These are phyloP conservation scores for Solanum phureja DNA, from an alignment of 257 asterid genomes.

Conservation along the genomic window DNA sequence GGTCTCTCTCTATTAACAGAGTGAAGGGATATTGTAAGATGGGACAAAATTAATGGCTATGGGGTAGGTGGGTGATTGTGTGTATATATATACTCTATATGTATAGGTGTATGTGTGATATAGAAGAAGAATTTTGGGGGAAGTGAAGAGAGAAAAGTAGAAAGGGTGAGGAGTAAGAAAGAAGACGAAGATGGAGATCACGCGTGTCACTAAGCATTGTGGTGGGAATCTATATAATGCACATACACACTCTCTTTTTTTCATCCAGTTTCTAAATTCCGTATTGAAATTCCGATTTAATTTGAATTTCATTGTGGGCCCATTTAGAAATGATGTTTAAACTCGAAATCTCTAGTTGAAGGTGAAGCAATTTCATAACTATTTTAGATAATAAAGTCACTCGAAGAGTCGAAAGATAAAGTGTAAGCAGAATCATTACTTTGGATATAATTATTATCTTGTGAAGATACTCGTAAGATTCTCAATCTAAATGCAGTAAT, in stretches of 20 bases:
- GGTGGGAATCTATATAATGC: not conserved
- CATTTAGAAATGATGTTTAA: rapidly evolving
- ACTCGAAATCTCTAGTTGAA: rapidly evolving
- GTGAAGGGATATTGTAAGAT: not conserved
- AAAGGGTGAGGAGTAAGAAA: not conserved
- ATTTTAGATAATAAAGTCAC: too few relatives aligned
- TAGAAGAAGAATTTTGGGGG: not conserved
- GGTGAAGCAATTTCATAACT: rapidly evolving
- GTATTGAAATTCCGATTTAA: rapidly evolving
- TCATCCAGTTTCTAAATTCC: rapidly evolving
- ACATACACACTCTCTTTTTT: not conserved
- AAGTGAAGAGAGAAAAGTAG: not conserved
- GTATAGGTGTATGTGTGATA: not conserved
- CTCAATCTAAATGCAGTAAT: too few relatives aligned
- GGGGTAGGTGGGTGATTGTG: not conserved
- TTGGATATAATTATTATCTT: not conserved
- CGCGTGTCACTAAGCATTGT: not conserved
- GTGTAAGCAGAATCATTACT: not conserved
- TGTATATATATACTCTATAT: too few relatives aligned
- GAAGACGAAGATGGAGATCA: not conserved
- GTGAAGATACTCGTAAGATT: not conserved
- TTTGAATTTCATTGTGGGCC: too few relatives aligned
- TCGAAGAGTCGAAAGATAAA: too few relatives aligned
- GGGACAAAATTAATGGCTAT: not conserved
- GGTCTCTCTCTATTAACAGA: not conserved